Evolutionary conservation across 257 asterid genomes (phyloP).

Genomic region (Fraxinus pennsylvanica): DNA sequence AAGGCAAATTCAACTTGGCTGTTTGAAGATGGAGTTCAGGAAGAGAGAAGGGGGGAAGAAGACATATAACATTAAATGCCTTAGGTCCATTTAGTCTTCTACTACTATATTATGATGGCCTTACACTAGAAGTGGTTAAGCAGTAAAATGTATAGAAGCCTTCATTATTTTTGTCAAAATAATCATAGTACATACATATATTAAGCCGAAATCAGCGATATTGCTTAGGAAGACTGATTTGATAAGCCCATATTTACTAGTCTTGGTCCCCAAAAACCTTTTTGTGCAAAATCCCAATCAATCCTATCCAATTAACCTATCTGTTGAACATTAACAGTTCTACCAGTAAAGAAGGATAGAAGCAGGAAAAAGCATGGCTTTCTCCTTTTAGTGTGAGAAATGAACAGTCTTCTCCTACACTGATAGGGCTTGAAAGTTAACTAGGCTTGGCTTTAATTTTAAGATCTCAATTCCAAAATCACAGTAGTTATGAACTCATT

Average conservation of each 20-base stretch:
- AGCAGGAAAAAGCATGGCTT: too few species aligned
- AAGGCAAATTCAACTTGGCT: not conserved
- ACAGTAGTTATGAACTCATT: not conserved
- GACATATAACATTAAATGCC: not conserved
- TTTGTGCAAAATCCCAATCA: not conserved
- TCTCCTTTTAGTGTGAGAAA: too few species aligned
- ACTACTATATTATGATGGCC: not conserved
- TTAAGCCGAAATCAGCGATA: not conserved
- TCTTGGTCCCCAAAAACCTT: not conserved
- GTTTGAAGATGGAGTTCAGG: not conserved
- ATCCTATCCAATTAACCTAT: not conserved
- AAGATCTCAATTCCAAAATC: not conserved
- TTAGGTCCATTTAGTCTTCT: not conserved
- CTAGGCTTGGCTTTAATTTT: not conserved
- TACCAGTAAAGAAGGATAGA: not conserved
- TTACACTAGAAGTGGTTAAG: not conserved
- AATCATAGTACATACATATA: not conserved
- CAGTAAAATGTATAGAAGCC: not conserved
- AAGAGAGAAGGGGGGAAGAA: not conserved
- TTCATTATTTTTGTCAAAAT: not conserved
- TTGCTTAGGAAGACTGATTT: not conserved
- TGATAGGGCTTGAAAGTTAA: not conserved
- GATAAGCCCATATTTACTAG: not conserved
- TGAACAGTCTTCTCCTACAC: not conserved
- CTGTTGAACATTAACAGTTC: not conserved